Evolutionary conservation across 176 grass and related monocot species (phyloP).

Genomic region (Aegilops bicornis): DNA sequence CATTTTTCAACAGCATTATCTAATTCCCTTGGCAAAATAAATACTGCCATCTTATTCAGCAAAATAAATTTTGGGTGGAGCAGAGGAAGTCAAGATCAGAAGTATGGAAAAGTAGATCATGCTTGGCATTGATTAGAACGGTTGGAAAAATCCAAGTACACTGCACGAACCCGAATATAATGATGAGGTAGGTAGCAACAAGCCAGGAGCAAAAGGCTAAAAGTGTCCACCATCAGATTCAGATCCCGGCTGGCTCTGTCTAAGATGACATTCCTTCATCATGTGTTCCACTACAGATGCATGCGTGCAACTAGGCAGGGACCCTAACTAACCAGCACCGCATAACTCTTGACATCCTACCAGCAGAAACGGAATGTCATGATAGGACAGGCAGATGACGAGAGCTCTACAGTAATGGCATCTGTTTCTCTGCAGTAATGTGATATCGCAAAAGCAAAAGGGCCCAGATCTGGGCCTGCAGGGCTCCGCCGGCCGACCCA

Average conservation of each 20-base stretch:
- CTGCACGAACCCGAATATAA: neutral
- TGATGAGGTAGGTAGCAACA: no score
- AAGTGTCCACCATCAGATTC: neutral
- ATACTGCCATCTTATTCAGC: neutral
- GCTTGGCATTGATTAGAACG: no score
- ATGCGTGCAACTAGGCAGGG: neutral
- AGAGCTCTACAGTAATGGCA: no score
- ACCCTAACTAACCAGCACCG: no score
- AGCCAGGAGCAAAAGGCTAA: no score
- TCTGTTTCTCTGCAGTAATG: no score
- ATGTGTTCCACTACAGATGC: neutral
- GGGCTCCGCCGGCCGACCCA: no score
- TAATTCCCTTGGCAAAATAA: neutral
- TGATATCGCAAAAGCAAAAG: no score
- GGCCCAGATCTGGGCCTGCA: no score
- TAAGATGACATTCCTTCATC: neutral
- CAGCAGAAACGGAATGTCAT: neutral
- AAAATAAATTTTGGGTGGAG: neutral
- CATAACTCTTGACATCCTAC: neutral
- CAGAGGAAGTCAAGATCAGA: no score
- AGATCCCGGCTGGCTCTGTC: neutral
- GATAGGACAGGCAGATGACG: neutral
- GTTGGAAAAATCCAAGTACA: neutral
- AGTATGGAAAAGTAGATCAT: no score
- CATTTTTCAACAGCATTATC: neutral